Evolutionary conservation across 2,329 filamentous ascomycete species (phyloP).

Genomic region (Colletotrichum cordylinicola): DNA sequence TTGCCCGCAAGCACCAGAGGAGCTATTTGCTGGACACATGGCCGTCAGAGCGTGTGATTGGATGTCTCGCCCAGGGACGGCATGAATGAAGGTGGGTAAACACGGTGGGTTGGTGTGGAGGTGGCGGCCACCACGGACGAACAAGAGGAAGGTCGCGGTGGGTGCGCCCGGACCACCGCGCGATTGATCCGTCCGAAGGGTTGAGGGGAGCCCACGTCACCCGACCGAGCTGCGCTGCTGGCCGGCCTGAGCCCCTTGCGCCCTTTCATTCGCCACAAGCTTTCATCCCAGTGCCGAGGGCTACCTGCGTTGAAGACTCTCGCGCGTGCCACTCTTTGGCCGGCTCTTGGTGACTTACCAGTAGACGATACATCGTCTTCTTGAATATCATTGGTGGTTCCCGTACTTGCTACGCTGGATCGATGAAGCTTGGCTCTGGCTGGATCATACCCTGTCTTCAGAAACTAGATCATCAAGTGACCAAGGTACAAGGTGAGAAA

Average conservation of each 20-base stretch:
- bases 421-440: neutral
- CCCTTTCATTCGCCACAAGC: neutral
- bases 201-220: neutral
- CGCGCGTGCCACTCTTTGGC: neutral
- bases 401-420: neutral
- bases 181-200: neutral
- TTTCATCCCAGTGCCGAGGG: neutral
- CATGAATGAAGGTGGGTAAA: neutral
- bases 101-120: neutral
- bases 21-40: neutral
- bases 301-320: neutral
- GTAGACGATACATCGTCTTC: neutral
- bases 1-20: neutral
- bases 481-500: neutral
- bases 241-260: neutral
- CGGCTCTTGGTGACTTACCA: neutral
- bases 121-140: neutral
- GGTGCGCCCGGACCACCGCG: neutral
- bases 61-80: constrained; percentile 3
- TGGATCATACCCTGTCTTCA: neutral
- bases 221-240: constrained; percentile 1
- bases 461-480: neutral
- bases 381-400: neutral
- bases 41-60: constrained; percentile 1
- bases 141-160: neutral